Conservation (phyloP, 768 basidiomycete species). For the Cyclocybe aegerita region DNA sequence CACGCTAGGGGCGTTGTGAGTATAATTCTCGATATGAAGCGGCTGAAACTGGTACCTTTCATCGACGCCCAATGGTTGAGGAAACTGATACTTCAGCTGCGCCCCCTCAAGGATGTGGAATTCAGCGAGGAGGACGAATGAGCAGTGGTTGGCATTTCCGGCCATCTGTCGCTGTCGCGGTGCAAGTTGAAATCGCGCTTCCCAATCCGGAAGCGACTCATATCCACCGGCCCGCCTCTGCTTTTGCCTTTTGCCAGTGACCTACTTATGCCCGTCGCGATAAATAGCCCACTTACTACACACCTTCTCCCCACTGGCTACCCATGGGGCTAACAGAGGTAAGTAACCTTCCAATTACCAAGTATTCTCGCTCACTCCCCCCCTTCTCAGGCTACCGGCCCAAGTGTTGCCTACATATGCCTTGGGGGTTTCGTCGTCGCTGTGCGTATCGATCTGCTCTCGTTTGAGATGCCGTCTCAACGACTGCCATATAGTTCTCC, state of each 20-base stretch:
- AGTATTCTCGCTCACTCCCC: slow-evolving; percentile 22
- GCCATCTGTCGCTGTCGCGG: slow-evolving; percentile 31
- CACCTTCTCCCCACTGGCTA: background rate
- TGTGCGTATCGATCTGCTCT: slow-evolving; percentile 20
- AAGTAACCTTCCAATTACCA: slow-evolving; percentile 15
- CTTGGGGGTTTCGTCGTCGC: slow-evolving; percentile 54
- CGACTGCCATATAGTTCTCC: slow-evolving; percentile 57
- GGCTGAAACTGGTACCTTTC: slow-evolving; percentile 61
- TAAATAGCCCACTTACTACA: background rate
- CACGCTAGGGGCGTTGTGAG: slow-evolving; percentile 47
- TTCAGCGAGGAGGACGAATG: slow-evolving; percentile 95
- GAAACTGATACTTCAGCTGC: slow-evolving; percentile 93
- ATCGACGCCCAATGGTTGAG: slow-evolving; percentile 90
- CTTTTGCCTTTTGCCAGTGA: background rate
- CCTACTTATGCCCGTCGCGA: background rate
- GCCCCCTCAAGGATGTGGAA: slow-evolving; percentile 97
- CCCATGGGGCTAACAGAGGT: slow-evolving; percentile 31
- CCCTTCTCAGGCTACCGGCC: slow-evolving; percentile 44
- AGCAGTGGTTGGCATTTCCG: slow-evolving; percentile 73
- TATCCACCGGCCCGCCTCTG: background rate
- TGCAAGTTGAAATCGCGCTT: background rate
- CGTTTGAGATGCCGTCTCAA: background rate
- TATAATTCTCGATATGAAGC: slow-evolving; percentile 7
- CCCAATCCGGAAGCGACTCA: too few species aligned
- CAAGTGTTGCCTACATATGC: slow-evolving; percentile 60